Conservation (phyloP, 805 yeast genomes). For the Pichia membranifaciens region DNA sequence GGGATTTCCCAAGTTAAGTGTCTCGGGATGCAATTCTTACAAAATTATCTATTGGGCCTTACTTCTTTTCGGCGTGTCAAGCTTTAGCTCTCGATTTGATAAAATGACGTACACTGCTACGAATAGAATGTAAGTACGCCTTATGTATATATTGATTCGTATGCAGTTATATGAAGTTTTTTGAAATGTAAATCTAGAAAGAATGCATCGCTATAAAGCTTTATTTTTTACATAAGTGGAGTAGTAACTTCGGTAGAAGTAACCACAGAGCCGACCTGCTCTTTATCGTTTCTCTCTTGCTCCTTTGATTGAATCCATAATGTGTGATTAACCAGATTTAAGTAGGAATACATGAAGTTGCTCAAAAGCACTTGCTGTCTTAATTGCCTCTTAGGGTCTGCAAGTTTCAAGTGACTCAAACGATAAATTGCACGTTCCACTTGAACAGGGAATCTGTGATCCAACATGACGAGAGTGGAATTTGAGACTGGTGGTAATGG, state of each 20-base stretch:
- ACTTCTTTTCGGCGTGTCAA: constrained; percentile 38
- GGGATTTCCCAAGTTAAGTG: constrained; percentile 51
- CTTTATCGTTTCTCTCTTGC: constrained; percentile 27
- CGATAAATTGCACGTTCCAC: constrained; percentile 95
- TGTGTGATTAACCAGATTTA: constrained; percentile 91
- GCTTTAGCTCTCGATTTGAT: constrained; percentile 31
- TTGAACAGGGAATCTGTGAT: constrained; percentile 85
- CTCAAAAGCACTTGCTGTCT: constrained; percentile 89
- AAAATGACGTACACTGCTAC: background rate
- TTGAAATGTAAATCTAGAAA: too few species aligned
- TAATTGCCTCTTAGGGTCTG: constrained; percentile 87
- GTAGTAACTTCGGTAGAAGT: too few species aligned
- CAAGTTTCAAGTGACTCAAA: constrained; percentile 84
- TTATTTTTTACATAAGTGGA: too few species aligned
- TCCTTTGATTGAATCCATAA: constrained; percentile 61
- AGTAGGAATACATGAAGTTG: constrained; percentile 95
- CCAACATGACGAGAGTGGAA: constrained; percentile 74
- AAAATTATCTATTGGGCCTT: constrained; percentile 36
- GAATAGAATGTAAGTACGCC: too few species aligned
- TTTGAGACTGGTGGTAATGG: constrained; percentile 77
- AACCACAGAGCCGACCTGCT: background rate
- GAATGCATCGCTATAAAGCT: too few species aligned
- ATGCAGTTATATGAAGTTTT: too few species aligned
- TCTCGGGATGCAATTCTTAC: constrained; percentile 10
- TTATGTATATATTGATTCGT: too few species aligned